Percentiles rank a stretch among this genome's conserved stretches.
These are phyloP conservation scores for Tillandsia leiboldiana DNA, from an alignment of 176 grass and related monocot genomes.

Conservation along the genomic window DNA sequence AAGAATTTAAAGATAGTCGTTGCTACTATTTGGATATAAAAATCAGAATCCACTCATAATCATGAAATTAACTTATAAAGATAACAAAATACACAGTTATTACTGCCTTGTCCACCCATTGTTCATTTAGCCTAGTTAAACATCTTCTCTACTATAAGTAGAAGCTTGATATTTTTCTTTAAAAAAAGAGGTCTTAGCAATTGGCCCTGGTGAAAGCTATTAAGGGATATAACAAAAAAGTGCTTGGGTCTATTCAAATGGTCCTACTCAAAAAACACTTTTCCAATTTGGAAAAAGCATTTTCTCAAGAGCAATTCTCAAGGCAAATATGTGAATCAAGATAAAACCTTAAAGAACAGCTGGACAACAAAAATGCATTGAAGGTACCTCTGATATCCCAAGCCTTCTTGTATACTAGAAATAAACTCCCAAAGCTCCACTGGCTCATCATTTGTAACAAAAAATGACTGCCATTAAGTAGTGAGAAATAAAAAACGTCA, in stretches of 20 bases:
- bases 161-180: too few relatives aligned
- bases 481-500: neutral
- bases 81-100: neutral
- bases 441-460: constrained; percentile 74
- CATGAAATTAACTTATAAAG: neutral
- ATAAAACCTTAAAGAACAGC: neutral
- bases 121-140: too few relatives aligned
- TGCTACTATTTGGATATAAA: neutral
- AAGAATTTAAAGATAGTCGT: neutral
- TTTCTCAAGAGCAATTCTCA: neutral
- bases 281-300: too few relatives aligned
- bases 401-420: constrained; percentile 59
- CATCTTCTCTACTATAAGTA: too few relatives aligned
- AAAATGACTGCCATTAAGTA: constrained; percentile 56
- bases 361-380: neutral
- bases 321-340: neutral
- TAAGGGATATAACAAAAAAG: too few relatives aligned
- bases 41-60: neutral
- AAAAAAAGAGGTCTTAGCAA: too few relatives aligned
- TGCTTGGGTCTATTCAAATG: too few relatives aligned
- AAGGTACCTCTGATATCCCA: constrained; percentile 74
- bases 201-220: too few relatives aligned
- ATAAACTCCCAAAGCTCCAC: constrained; percentile 85
- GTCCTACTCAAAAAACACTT: too few relatives aligned
- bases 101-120: neutral